A percentile compares a stretch with the other conserved stretches of the same genome.
These are phyloP conservation scores for Aspergillus sclerotiicarbonarius DNA, from an alignment of 495 filamentous ascomycete species.

Conservation along the genomic window DNA sequence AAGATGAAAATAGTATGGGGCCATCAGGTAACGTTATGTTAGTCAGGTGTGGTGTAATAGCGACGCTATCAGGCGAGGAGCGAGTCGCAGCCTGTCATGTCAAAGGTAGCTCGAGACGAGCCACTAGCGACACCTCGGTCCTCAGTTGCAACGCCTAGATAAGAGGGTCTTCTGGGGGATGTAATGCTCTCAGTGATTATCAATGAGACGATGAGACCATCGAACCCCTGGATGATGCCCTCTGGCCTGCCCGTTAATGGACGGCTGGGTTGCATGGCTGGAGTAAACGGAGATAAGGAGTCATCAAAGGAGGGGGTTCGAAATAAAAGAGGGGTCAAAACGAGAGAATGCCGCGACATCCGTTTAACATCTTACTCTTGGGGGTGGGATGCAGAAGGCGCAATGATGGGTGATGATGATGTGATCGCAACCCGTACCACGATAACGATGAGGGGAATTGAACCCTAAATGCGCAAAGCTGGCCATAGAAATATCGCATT, in stretches of 20 bases:
- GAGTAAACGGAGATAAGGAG: slow-evolving; percentile 12
- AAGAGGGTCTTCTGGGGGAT: background rate
- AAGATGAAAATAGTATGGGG: background rate
- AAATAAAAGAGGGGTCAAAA: slow-evolving; percentile 5
- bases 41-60: slow-evolving; percentile 10
- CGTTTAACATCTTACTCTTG: background rate
- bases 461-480: background rate
- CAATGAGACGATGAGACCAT: slow-evolving; percentile 18
- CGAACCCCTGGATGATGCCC: slow-evolving; percentile 23
- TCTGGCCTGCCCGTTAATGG: slow-evolving; percentile 4
- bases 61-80: background rate
- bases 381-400: background rate
- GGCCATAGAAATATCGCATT: no score
- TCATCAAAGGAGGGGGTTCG: slow-evolving; percentile 1
- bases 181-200: slow-evolving; percentile 2
- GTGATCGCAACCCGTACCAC: slow-evolving; percentile 31
- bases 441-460: background rate
- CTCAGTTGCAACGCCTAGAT: background rate
- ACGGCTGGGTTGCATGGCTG: background rate
- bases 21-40: slow-evolving; percentile 8
- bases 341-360: background rate
- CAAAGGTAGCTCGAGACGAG: background rate
- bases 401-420: slow-evolving; percentile 28
- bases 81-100: background rate
- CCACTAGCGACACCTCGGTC: background rate